Evolutionary conservation across 1,284 basidiomycete genomes (phyloP).

Genomic region (Cerrena zonata): DNA sequence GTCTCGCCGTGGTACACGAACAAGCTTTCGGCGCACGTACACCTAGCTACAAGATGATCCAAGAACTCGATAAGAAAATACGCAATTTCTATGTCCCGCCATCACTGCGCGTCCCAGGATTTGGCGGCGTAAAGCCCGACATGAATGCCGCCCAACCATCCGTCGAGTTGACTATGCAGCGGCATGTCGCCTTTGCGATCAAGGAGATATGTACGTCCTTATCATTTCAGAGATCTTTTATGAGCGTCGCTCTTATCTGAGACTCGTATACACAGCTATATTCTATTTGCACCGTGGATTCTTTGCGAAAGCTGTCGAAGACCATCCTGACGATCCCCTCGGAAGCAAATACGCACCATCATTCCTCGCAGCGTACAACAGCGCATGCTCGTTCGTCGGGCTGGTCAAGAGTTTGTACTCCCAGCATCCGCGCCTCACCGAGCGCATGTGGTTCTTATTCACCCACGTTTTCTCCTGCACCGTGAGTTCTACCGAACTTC

Average conservation of each 20-base stretch:
- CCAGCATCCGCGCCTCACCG: constrained; percentile 57
- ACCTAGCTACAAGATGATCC: constrained; percentile 54
- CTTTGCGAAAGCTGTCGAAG: constrained; percentile 64
- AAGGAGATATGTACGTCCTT: constrained; percentile 56
- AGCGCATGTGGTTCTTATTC: constrained; percentile 69
- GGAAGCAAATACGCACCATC: constrained; percentile 65
- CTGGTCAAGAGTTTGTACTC: constrained; percentile 58
- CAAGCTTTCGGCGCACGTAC: constrained; percentile 58
- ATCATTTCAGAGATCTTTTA: no score
- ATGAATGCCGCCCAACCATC: constrained; percentile 41
- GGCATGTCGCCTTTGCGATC: constrained; percentile 58
- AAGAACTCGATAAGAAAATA: constrained; percentile 58
- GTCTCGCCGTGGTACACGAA: constrained; percentile 57
- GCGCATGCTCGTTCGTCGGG: constrained; percentile 62
- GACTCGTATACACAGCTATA: constrained; percentile 35
- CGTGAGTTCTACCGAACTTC: constrained; percentile 35
- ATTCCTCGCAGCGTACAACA: constrained; percentile 59
- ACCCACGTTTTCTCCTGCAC: constrained; percentile 70
- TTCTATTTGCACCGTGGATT: constrained; percentile 72
- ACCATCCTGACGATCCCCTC: constrained; percentile 55
- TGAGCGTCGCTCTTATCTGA: constrained; percentile 5
- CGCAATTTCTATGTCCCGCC: constrained; percentile 60
- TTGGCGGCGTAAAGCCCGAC: constrained; percentile 44
- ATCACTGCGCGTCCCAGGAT: constrained; percentile 59
- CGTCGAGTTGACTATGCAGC: constrained; percentile 56